Percentiles rank a stretch among this genome's conserved stretches.
Evolutionary conservation across 2,329 filamentous ascomycete species (phyloP).

Genomic region (Xylaria sp.): DNA sequence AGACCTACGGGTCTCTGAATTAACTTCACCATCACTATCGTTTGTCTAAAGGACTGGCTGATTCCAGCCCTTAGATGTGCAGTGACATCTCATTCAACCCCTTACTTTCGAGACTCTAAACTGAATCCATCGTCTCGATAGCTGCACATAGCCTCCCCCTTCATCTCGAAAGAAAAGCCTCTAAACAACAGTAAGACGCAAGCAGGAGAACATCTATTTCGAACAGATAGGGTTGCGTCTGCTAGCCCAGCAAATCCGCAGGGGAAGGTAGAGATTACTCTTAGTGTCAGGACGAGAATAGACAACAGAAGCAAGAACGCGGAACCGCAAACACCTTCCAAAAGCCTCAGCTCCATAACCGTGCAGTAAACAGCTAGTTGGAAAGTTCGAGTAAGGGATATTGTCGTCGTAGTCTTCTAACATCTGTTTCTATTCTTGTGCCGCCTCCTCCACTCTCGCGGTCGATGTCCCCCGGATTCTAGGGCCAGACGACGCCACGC

Average conservation of each 20-base stretch:
- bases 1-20: background rate
- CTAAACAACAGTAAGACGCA: constrained; percentile 1
- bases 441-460: background rate
- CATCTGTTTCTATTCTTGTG: background rate
- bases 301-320: background rate
- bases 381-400: background rate
- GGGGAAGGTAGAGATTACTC: background rate
- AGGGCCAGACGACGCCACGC: background rate
- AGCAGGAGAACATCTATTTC: background rate
- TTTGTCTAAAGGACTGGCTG: background rate
- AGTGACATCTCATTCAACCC: background rate
- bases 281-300: background rate
- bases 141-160: background rate
- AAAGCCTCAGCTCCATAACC: background rate
- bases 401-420: background rate
- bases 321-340: constrained; percentile 6
- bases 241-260: background rate
- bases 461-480: background rate
- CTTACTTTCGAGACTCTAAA: background rate
- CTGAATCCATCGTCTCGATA: background rate
- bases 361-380: no score
- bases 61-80: background rate
- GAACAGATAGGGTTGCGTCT: background rate
- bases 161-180: background rate
- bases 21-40: background rate